Evolutionary conservation across 2,329 filamentous ascomycete species (phyloP).

Genomic region (Chalara sp.): DNA sequence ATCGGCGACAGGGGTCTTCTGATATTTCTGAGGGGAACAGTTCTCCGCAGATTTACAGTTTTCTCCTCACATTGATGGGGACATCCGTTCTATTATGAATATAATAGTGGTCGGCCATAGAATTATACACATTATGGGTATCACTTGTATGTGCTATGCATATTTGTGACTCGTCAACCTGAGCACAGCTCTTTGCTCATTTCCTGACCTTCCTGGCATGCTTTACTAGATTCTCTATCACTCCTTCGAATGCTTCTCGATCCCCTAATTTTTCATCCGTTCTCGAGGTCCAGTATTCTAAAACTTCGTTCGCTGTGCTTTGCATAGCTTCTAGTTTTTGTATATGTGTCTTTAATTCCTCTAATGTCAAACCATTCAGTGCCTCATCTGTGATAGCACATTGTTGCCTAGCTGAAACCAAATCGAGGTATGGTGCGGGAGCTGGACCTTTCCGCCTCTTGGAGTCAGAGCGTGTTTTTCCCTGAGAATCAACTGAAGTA

Average conservation of each 20-base stretch:
- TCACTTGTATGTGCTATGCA: too few species aligned
- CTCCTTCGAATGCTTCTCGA: slow-evolving; percentile 88
- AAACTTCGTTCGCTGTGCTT: slow-evolving; percentile 63
- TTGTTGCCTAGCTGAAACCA: slow-evolving; percentile 69
- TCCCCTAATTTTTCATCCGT: slow-evolving; percentile 84
- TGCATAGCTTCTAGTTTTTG: slow-evolving; percentile 62
- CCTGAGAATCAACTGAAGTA: slow-evolving; percentile 53
- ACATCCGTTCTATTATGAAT: neutral
- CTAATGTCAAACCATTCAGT: slow-evolving; percentile 68
- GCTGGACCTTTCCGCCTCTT: slow-evolving; percentile 49
- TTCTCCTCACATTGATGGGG: too few species aligned
- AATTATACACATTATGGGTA: too few species aligned
- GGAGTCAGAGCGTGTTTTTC: slow-evolving; percentile 36
- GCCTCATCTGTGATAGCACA: slow-evolving; percentile 83
- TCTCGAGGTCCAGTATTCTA: slow-evolving; percentile 83
- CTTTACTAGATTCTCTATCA: slow-evolving; percentile 94
- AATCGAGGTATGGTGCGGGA: slow-evolving; percentile 68
- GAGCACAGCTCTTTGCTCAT: slow-evolving; percentile 29
- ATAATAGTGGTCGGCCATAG: too few species aligned
- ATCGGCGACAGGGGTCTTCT: too few species aligned
- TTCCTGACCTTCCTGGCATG: slow-evolving; percentile 82
- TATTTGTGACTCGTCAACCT: too few species aligned
- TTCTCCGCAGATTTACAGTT: too few species aligned
- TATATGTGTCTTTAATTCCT: slow-evolving; percentile 69
- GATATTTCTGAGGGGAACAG: too few species aligned